Conservation (phyloP, 352 stramenopile species). For the Pythium periplocum region DNA sequence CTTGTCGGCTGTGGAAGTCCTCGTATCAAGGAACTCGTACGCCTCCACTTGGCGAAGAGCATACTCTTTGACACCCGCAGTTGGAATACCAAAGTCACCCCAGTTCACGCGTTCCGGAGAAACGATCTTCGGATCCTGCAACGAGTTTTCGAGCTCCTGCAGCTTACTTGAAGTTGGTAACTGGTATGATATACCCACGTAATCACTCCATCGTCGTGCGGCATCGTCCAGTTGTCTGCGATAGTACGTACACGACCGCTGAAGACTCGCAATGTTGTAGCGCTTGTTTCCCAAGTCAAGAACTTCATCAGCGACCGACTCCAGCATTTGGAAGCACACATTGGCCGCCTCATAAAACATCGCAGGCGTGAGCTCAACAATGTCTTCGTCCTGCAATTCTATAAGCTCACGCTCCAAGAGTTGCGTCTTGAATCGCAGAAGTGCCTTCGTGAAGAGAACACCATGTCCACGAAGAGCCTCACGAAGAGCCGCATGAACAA, state of each 20-base stretch:
- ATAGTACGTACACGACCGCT: neutral
- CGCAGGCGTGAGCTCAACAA: neutral
- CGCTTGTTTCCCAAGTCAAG: conserved; percentile 1
- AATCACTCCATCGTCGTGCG: neutral
- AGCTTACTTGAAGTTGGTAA: conserved; percentile 1
- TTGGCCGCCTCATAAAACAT: neutral
- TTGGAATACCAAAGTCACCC: neutral
- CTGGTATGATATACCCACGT: neutral
- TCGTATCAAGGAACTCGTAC: conserved; percentile 2
- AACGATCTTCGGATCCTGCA: neutral
- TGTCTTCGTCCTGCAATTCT: neutral
- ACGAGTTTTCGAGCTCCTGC: neutral
- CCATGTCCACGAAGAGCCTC: conserved; percentile 22
- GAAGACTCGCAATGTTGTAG: neutral
- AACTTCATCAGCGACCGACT: neutral
- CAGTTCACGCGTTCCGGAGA: neutral
- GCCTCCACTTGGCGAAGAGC: neutral
- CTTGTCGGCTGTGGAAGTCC: neutral
- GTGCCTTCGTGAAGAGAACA: conserved; percentile 29
- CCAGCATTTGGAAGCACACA: neutral
- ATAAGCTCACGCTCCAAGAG: neutral
- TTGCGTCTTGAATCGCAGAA: conserved; percentile 22
- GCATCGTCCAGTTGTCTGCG: neutral
- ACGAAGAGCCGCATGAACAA: conserved; percentile 27
- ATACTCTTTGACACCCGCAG: neutral